Evolutionary conservation across 2,329 filamentous ascomycete species (phyloP), one percentile per base, ranked within the genome.

Genomic region (Ophiocordyceps camponoti-floridani): DNA sequence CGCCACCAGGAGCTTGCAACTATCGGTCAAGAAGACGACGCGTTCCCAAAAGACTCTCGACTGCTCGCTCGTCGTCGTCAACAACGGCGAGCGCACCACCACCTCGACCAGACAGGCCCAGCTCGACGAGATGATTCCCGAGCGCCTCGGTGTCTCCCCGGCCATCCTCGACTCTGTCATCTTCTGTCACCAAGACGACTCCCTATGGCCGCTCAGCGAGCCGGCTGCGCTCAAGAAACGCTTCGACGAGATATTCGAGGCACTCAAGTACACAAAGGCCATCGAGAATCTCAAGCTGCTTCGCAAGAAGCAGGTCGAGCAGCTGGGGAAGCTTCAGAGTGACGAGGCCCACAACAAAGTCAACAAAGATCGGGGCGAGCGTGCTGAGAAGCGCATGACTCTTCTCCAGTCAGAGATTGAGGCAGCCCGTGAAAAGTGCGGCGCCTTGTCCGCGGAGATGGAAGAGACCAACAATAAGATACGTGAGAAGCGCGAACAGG

Each of bases 121-220:
- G 52, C 71, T 96, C 31, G 84, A 95, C 59, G 72, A 79, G 51
- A 75, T 89, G 52, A 81, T 98, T 59, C 87, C 89, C 0, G 76
- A 84, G 52, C 82, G 85, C 51, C 72, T 98, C 1, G 91, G 91
- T 35, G 91, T 95, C 4, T 91, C 87, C 1, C 79, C 81, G 45
- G 88, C 91, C 12, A 80, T 98, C 45, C 72, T 98, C 26, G 88
- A 96, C 52, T 83, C 82, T 47, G 91, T 98, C 58, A 95, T 98
- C 52, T 98, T 98, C 64, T 98, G 91, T 59, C 91, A 98, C 57
- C 91, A 98, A 58, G 91, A 98, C 58, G 91, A 98, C 52, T 95
- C 89, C 26, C 64, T 96, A 27, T 98, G 91, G 91, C 91, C 91
- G 0, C 79, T 98, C 72, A 93, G 86, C 57, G 85, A 94, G 55